Conservation (phyloP, 805 yeast species). For the Ogataea trehaloabstinens region DNA sequence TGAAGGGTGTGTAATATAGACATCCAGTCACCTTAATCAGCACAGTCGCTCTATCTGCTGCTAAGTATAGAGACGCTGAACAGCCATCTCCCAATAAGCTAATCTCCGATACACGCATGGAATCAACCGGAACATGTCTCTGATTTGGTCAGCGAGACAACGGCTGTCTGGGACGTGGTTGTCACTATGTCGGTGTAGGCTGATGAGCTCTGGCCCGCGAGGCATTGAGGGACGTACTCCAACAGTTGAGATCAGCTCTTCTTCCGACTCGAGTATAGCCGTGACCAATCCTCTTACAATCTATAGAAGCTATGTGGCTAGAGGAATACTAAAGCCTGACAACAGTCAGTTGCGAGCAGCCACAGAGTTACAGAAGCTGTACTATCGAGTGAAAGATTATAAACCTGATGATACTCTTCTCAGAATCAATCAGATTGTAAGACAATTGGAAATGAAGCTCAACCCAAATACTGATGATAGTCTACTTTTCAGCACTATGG, state of each 20-base stretch:
- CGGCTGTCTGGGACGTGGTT: too few relatives aligned
- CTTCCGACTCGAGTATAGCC: slow-evolving; percentile 4
- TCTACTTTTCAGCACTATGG: slow-evolving; percentile 27
- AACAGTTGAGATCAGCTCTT: slow-evolving; percentile 6
- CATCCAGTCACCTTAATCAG: too few relatives aligned
- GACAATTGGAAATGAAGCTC: slow-evolving; percentile 32
- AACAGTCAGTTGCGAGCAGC: slow-evolving; percentile 61
- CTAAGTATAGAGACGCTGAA: too few relatives aligned
- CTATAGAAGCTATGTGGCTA: slow-evolving; percentile 51
- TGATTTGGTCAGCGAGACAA: too few relatives aligned
- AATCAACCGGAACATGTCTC: too few relatives aligned
- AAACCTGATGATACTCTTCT: slow-evolving; percentile 49
- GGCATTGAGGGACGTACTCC: slow-evolving; percentile 26
- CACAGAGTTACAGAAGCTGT: slow-evolving; percentile 59
- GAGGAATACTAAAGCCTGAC: slow-evolving; percentile 54
- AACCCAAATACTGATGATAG: slow-evolving; percentile 18
- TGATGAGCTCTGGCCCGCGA: slow-evolving; percentile 19
- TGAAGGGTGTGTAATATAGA: too few relatives aligned
- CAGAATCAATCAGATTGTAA: slow-evolving; percentile 38
- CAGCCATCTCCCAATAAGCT: too few relatives aligned
- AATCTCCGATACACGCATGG: too few relatives aligned
- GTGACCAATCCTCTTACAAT: slow-evolving; percentile 60
- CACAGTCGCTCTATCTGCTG: too few relatives aligned
- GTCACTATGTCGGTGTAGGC: too few relatives aligned
- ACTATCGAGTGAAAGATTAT: slow-evolving; percentile 57